A percentile compares a stretch with the other conserved stretches of the same genome.
Conservation (phyloP, 2,329 filamentous ascomycete species). For the Dactylellina parvicollis region DNA sequence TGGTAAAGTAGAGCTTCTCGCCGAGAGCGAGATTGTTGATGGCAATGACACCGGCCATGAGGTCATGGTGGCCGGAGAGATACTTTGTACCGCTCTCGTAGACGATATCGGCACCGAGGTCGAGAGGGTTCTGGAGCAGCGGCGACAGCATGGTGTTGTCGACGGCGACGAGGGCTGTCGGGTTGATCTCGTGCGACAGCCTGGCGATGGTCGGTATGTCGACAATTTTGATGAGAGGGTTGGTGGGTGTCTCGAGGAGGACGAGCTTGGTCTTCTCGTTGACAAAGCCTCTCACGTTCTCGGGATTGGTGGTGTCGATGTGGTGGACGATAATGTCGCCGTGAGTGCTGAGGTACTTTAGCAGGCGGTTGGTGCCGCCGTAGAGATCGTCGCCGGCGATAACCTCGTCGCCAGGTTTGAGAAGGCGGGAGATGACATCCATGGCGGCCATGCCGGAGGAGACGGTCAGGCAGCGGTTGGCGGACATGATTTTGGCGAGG, state of each 20-base stretch:
- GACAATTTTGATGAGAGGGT: slow-evolving; percentile 97
- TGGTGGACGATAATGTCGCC: slow-evolving; percentile 94
- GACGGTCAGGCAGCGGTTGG: slow-evolving; percentile 87
- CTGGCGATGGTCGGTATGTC: slow-evolving; percentile 84
- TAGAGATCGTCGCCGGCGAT: slow-evolving; percentile 97
- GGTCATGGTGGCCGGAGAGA: slow-evolving; percentile 94
- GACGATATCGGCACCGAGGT: slow-evolving; percentile 92
- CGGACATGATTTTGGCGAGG: slow-evolving; percentile 98
- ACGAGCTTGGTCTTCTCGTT: slow-evolving; percentile 91
- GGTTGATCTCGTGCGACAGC: slow-evolving; percentile 79
- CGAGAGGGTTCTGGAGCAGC: slow-evolving; percentile 90
- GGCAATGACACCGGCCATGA: slow-evolving; percentile 97
- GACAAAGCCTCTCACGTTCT: slow-evolving; percentile 74
- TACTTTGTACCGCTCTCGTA: slow-evolving; percentile 99
- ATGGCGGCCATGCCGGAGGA: slow-evolving; percentile 97
- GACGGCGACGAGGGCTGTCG: slow-evolving; percentile 83
- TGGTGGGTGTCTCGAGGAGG: slow-evolving; percentile 93
- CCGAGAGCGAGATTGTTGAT: slow-evolving; percentile 83
- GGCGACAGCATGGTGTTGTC: slow-evolving; percentile 99
- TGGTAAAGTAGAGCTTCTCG: slow-evolving; percentile 93
- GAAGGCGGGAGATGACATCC: slow-evolving; percentile 91
- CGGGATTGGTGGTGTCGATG: slow-evolving; percentile 86
- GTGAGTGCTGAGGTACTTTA: slow-evolving; percentile 90
- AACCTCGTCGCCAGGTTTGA: slow-evolving; percentile 94
- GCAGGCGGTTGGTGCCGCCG: slow-evolving; percentile 89